phyloP scores from a whole-genome alignment of 768 basidiomycete species.

The Agrocybe chaxingu region DNA sequence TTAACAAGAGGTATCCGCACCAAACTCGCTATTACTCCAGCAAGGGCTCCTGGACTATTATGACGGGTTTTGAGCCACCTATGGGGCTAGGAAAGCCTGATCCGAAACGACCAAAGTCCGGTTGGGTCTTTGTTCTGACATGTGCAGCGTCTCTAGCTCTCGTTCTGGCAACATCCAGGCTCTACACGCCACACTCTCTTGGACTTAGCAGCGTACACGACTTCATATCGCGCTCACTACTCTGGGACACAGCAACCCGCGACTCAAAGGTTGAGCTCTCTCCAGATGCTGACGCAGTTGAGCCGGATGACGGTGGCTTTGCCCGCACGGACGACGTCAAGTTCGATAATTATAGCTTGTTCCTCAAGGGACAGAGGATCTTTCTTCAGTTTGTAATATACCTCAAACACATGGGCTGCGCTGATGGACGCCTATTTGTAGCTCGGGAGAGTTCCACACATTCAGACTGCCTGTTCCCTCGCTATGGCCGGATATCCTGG shows the following conservation, averaged over 20 bases:
- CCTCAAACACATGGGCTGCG: background rate
- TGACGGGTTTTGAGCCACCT: conserved; percentile 20
- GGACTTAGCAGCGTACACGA: conserved; percentile 11
- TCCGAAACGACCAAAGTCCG: conserved; percentile 15
- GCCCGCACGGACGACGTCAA: conserved; percentile 35
- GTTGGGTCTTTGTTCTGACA: conserved; percentile 25
- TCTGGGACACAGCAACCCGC: background rate
- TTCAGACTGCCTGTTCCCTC: conserved; percentile 78
- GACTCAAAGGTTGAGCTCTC: background rate
- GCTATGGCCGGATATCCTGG: conserved; percentile 79
- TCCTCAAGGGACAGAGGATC: conserved; percentile 64
- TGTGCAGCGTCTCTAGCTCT: conserved; percentile 23
- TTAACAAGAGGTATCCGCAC: background rate
- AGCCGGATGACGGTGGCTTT: background rate
- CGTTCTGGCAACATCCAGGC: conserved; percentile 19
- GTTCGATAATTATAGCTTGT: conserved; percentile 70
- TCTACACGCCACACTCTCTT: conserved; percentile 5
- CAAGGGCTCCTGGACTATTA: conserved; percentile 11
- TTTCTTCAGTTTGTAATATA: conserved; percentile 60
- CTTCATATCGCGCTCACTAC: conserved; percentile 9
- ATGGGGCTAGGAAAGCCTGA: conserved; percentile 2
- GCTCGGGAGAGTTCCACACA: conserved; percentile 84
- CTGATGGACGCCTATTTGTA: conserved; percentile 20
- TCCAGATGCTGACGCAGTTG: background rate
- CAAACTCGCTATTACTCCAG: conserved; percentile 3